Evolutionary conservation across 2,329 filamentous ascomycete species (phyloP), one percentile per base, ranked within the genome.

Genomic region (Gnomoniopsis smithogilvyi): DNA sequence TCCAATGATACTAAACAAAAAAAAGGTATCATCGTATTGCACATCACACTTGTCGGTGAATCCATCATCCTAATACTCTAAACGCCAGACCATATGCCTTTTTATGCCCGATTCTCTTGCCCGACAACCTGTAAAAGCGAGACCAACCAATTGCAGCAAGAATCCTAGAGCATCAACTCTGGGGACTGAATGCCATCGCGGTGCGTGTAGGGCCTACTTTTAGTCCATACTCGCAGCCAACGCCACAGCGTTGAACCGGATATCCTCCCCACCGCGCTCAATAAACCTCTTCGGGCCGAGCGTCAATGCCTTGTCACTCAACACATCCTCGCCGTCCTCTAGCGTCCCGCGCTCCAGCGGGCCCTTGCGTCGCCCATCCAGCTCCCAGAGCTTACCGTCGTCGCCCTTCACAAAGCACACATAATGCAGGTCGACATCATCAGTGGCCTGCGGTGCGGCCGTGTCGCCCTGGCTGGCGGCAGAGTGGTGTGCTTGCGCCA

Each of bases 371-470:
- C 83, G 74, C 3, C 83, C 83, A 65, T 86, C 83, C 12, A 86
- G 77, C 76, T 86, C 83, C 81, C 82, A 86, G 41, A 86, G 67
- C 14, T 71, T 82, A 57, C 88, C 88, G 71, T 90, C 86, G 54
- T 75, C 75, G 34, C 79, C 79, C 78, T 93, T 95, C 54, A 95
- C 90, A 74, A 98, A 99, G 69, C 91, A 95, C 50, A 98, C 94
- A 72, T 96, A 98, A 77, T 99, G 95, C 67, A 97, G 79, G 70
- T 97, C 94, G n/a, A 96, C 81, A 65, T 89, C 84, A 67, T 91
- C 90, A n/a, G 86, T 82, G 10, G 92, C 91, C 56, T 83, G 76
- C 0, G 95, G 94, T 1, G 93, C 91, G 14, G 80, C 70, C 1
- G 92, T 96, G 70, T 94, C 91, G 19, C 94, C 94, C 61, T 82